phyloP scores from a whole-genome alignment of 73 alveolate genomes.

The Uronychia setigera region DNA sequence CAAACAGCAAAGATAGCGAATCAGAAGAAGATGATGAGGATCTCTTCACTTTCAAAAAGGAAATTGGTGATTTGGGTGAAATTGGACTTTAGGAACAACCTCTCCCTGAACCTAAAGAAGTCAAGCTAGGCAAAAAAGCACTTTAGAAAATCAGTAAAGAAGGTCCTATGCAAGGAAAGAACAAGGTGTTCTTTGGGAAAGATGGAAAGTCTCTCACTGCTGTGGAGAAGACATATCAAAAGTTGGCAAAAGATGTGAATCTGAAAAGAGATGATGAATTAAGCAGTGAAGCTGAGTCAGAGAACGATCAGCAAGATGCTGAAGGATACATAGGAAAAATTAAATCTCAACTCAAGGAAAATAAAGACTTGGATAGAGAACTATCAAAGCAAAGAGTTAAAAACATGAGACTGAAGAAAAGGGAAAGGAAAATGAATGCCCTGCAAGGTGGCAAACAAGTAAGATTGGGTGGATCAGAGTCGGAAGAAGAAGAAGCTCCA shows the following conservation, averaged over 20 bases:
- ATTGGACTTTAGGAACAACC: constrained; percentile 12
- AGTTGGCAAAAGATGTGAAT: not conserved
- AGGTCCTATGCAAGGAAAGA: constrained; percentile 47
- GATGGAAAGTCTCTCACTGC: constrained; percentile 55
- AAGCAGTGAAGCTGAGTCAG: constrained; percentile 11
- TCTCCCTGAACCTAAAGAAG: not conserved
- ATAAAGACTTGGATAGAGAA: constrained; percentile 9
- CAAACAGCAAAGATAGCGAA: constrained; percentile 22
- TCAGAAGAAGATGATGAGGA: constrained; percentile 51
- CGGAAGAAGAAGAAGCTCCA: constrained; percentile 28
- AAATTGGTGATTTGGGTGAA: constrained; percentile 31
- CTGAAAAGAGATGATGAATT: constrained; percentile 15
- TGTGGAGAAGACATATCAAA: constrained; percentile 5
- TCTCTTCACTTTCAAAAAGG: constrained; percentile 33
- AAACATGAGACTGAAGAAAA: constrained; percentile 37
- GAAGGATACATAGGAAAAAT: not conserved
- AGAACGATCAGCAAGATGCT: constrained; percentile 12
- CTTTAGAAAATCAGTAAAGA: constrained; percentile 55
- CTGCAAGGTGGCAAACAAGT: not conserved
- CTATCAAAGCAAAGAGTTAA: constrained; percentile 39
- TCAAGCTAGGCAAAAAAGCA: constrained; percentile 20
- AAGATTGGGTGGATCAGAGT: no score
- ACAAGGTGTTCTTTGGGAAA: constrained; percentile 40
- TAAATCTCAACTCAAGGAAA: not conserved
- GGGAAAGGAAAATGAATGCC: constrained; percentile 15